Evolutionary conservation across 805 yeast species (phyloP).

Genomic region (Ogataea allantospora): DNA sequence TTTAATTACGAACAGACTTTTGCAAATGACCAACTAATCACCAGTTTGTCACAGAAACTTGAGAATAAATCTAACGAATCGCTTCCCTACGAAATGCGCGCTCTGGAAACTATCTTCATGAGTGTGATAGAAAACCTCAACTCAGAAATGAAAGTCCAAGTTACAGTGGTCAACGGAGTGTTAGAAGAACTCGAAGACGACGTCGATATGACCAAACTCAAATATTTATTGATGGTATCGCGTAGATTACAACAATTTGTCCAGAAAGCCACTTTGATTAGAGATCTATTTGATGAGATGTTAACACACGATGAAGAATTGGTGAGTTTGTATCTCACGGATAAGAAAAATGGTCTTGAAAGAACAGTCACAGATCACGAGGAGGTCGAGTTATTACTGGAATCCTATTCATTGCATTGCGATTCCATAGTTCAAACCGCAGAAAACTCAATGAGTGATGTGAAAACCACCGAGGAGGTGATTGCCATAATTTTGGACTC

Average conservation of each 20-base stretch:
- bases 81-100: constrained; percentile 86
- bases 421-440: constrained; percentile 94
- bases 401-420: constrained; percentile 84
- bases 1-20: constrained; percentile 47
- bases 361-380: constrained; percentile 65
- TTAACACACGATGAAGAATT: constrained; percentile 86
- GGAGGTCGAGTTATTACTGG: constrained; percentile 87
- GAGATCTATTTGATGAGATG: constrained; percentile 82
- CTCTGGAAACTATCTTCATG: constrained; percentile 81
- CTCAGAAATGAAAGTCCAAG: constrained; percentile 84
- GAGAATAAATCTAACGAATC: constrained; percentile 33
- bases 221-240: constrained; percentile 77
- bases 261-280: constrained; percentile 76
- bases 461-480: constrained; percentile 90
- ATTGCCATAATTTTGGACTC: constrained; percentile 91
- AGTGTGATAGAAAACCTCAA: constrained; percentile 75
- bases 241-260: constrained; percentile 81
- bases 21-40: constrained; percentile 43
- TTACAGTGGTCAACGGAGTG: constrained; percentile 70
- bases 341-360: constrained; percentile 42
- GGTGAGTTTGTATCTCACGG: constrained; percentile 77
- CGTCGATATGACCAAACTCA: constrained; percentile 74
- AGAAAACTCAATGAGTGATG: constrained; percentile 74
- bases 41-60: constrained; percentile 41
- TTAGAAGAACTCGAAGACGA: constrained; percentile 76